Evolutionary conservation across 1,284 basidiomycete genomes (phyloP).

Genomic region (Chondrostereum purpureum): DNA sequence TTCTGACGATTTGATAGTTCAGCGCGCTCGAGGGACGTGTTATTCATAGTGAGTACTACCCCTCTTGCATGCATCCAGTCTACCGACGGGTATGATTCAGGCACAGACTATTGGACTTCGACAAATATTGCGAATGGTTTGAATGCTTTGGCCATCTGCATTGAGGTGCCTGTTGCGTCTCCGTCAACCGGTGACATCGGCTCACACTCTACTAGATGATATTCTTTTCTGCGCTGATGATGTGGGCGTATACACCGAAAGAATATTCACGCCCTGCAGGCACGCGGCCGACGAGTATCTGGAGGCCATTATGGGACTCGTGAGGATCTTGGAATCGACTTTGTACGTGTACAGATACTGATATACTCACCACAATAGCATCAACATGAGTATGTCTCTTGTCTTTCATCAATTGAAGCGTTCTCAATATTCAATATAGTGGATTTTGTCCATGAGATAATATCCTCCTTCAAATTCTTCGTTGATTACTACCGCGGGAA

Average conservation of each 20-base stretch:
- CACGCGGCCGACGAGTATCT: conserved; percentile 38
- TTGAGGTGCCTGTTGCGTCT: too few species aligned
- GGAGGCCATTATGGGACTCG: conserved; percentile 71
- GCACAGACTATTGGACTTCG: conserved; percentile 71
- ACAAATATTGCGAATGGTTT: conserved; percentile 79
- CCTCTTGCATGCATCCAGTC: background rate
- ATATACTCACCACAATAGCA: conserved; percentile 59
- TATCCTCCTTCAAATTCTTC: conserved; percentile 57
- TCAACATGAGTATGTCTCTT: conserved; percentile 39
- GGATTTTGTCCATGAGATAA: conserved; percentile 65
- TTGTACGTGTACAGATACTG: conserved; percentile 3
- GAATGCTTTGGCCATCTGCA: conserved; percentile 73
- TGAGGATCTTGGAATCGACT: conserved; percentile 22
- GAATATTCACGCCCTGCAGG: conserved; percentile 51
- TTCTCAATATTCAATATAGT: conserved; percentile 33
- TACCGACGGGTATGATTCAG: conserved; percentile 24
- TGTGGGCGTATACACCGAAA: conserved; percentile 71
- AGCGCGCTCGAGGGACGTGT: conserved; percentile 49
- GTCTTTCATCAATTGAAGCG: conserved; percentile 1
- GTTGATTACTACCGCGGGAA: conserved; percentile 39
- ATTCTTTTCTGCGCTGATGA: conserved; percentile 70
- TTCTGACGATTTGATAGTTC: too few species aligned
- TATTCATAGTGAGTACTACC: conserved; percentile 42
- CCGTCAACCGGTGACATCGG: conserved; percentile 5
- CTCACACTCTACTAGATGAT: conserved; percentile 71